These are phyloP conservation scores for Lagenaria siceraria DNA, from an alignment of 306 rosid species.

Conservation along the genomic window DNA sequence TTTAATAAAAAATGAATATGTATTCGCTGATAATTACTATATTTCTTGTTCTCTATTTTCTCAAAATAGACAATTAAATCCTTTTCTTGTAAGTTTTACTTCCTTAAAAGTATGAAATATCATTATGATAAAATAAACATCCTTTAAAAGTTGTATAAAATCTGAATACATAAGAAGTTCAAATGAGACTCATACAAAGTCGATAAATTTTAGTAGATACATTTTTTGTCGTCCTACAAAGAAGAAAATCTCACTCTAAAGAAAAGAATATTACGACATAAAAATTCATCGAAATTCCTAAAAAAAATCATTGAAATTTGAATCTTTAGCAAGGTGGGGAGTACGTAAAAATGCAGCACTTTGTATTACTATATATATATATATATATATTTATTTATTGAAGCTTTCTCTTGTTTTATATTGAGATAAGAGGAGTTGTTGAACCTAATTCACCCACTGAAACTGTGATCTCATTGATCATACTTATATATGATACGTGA, in stretches of 20 bases:
- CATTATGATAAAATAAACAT: background rate
- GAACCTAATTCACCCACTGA: background rate
- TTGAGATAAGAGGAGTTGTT: background rate
- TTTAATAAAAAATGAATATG: background rate
- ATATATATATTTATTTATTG: no score
- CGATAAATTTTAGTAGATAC: background rate
- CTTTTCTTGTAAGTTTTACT: background rate
- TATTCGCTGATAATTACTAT: background rate
- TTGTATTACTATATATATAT: no score
- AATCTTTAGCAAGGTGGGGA: no score
- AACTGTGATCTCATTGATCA: no score
- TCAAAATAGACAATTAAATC: background rate
- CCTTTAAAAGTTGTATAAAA: background rate
- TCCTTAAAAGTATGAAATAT: background rate
- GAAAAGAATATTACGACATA: background rate
- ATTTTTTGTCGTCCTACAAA: background rate
- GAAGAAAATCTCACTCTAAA: background rate
- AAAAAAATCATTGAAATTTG: no score
- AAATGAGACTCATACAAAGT: background rate
- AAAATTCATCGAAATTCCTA: background rate
- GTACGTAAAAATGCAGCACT: no score
- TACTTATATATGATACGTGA: background rate
- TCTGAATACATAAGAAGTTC: background rate
- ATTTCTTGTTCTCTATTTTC: background rate
- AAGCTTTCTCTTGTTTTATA: no score